Evolutionary conservation across 2,329 filamentous ascomycete species (phyloP).

Genomic region (Seiridium cupressi): DNA sequence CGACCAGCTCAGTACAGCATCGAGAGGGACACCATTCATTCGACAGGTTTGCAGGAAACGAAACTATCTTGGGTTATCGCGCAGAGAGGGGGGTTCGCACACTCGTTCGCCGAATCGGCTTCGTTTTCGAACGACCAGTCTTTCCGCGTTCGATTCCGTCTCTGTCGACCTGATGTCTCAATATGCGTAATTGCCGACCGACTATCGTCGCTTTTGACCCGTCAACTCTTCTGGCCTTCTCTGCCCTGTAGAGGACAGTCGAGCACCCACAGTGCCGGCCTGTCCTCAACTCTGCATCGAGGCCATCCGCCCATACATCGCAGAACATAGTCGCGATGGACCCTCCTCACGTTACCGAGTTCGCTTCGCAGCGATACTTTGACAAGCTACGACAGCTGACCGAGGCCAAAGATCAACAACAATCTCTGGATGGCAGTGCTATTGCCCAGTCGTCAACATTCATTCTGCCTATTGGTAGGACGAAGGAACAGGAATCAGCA

Average conservation of each 20-base stretch:
- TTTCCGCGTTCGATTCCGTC: neutral
- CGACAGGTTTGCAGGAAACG: neutral
- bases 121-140: neutral
- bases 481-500: slow-evolving; percentile 27
- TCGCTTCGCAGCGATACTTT: slow-evolving; percentile 64
- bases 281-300: slow-evolving; percentile 19
- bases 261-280: slow-evolving; percentile 19
- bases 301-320: slow-evolving; percentile 7
- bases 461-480: slow-evolving; percentile 43
- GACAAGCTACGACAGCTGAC: slow-evolving; percentile 58
- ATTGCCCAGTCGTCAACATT: slow-evolving; percentile 39
- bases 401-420: slow-evolving; percentile 43
- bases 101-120: neutral
- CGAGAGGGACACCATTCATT: neutral
- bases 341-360: slow-evolving; percentile 62
- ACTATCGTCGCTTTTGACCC: slow-evolving; percentile 20
- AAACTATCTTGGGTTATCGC: neutral
- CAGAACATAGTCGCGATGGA: slow-evolving; percentile 47
- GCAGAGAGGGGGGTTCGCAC: neutral
- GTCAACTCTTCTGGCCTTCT: slow-evolving; percentile 21
- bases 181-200: slow-evolving; percentile 28
- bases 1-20: neutral
- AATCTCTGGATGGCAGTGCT: slow-evolving; percentile 23
- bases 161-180: slow-evolving; percentile 24
- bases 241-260: slow-evolving; percentile 25